Evolutionary conservation across 129 eudicot species (phyloP).

Genomic region (Artemisia argyi): DNA sequence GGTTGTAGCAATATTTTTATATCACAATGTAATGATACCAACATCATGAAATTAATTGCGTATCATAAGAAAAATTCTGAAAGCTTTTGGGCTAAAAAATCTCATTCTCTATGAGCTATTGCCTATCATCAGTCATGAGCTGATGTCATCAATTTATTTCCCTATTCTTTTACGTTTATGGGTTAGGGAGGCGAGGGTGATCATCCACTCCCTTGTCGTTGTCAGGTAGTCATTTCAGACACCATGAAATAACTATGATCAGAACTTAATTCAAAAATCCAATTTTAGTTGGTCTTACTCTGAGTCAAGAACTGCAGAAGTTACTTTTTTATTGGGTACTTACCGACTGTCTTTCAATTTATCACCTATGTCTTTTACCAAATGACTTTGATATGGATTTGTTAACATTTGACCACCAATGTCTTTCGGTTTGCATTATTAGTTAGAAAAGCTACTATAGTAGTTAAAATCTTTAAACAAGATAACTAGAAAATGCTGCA

Average conservation of each 20-base stretch:
- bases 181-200: background rate
- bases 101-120: background rate
- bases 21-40: background rate
- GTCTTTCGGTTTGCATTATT: no score
- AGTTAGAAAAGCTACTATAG: no score
- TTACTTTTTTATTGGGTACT: background rate
- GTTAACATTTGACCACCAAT: no score
- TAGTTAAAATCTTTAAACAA: no score
- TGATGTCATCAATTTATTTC: background rate
- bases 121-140: background rate
- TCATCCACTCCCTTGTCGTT: background rate
- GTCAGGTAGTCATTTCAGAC: background rate
- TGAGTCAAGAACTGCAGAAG: background rate
- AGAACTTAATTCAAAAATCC: no score
- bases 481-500: no score
- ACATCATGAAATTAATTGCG: constrained; percentile 12
- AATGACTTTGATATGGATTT: no score
- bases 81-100: background rate
- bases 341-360: background rate
- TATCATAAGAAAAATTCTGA: background rate
- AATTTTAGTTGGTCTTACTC: background rate
- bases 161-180: background rate
- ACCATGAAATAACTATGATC: background rate
- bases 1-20: background rate
- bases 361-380: no score